Conservation (phyloP, 139 green algal genomes). For the Deuterostichococcus epilithicus region DNA sequence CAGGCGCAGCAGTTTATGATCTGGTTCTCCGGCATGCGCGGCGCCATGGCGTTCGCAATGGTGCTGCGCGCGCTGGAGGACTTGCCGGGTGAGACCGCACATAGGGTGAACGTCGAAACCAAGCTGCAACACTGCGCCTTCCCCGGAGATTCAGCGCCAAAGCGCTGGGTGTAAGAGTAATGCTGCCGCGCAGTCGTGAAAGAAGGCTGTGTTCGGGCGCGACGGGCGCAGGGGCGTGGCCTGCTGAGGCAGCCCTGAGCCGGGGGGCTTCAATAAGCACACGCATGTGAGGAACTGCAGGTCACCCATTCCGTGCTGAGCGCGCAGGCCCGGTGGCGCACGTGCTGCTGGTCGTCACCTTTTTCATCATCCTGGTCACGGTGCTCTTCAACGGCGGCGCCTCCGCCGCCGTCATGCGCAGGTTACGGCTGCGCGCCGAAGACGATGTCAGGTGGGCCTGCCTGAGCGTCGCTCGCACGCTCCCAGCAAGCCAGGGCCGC, state of each 20-base stretch:
- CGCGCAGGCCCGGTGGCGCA: not conserved
- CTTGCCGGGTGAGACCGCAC: conserved; percentile 25
- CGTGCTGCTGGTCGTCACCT: conserved; percentile 47
- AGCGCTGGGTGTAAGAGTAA: no score
- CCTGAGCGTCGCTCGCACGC: not conserved
- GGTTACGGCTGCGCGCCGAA: conserved; percentile 14
- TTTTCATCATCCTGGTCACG: conserved; percentile 53
- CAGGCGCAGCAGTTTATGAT: conserved; percentile 45
- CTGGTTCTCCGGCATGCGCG: conserved; percentile 56
- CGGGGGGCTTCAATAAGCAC: not conserved
- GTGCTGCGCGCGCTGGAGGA: conserved; percentile 35
- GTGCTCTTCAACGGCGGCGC: conserved; percentile 56
- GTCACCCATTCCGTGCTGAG: not conserved
- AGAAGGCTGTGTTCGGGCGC: no score
- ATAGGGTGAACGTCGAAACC: not conserved
- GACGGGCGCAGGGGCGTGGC: no score
- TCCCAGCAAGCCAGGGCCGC: not conserved
- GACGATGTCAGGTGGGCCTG: not conserved
- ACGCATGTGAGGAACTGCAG: not conserved
- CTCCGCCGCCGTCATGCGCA: conserved; percentile 24
- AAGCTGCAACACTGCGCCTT: no score
- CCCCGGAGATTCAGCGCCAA: no score
- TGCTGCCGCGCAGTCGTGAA: no score
- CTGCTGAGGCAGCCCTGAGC: no score
- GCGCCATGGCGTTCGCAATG: conserved; percentile 63